Base-by-base conservation (phyloP, 768 basidiomycete species). In the Ramaria sp. region DNA sequence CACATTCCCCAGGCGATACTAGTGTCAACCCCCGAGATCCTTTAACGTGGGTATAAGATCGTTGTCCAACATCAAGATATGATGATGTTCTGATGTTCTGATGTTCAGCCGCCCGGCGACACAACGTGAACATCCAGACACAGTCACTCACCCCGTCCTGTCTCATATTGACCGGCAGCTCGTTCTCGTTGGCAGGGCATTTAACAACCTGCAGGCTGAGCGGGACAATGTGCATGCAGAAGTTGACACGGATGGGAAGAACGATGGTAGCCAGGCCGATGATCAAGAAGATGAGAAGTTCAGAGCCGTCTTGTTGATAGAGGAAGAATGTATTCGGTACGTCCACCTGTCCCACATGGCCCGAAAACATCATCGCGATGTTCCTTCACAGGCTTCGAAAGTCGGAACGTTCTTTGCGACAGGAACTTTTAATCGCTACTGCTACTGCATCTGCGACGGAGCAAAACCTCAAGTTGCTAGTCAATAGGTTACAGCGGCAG, bases 241-340 rank as follows among this genome's bases (percentile, higher is more conserved):
- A 30, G 48, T 22, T 43, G 42, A n/a, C 48, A 13, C 22, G 24
- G 11, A 49, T 30, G 1, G 4, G 24, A 15, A 13, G 11, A n/a
- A 31, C 53, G 52, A 53, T 7, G 9, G 13, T 11, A 19, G 20
- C n/a, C 22, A 30, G 3, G 11, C 9, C 7, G 53, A 46, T 54
- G 41, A 24, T 3, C 31, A 30, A 15, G 19, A 24, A 31, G 53
- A 54, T 19, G 41, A 54, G 22, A 22, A 39, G 11, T 20, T 49
- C 31, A 48, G 31, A 30, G n/a, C 31, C 11, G 20, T 47, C 31
- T 37, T 57, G n/a, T 20, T 49, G 24, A 20, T 57, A 13, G 55
- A 57, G 19, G 55, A 57, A 50, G 47, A 57, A 30, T 57, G 55
- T 39, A 47, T 57, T 22, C 45, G 47, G 55, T 57, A 49, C 5